phyloP scores from a whole-genome alignment of 495 filamentous ascomycete species.

The Aspergillus campestris region DNA sequence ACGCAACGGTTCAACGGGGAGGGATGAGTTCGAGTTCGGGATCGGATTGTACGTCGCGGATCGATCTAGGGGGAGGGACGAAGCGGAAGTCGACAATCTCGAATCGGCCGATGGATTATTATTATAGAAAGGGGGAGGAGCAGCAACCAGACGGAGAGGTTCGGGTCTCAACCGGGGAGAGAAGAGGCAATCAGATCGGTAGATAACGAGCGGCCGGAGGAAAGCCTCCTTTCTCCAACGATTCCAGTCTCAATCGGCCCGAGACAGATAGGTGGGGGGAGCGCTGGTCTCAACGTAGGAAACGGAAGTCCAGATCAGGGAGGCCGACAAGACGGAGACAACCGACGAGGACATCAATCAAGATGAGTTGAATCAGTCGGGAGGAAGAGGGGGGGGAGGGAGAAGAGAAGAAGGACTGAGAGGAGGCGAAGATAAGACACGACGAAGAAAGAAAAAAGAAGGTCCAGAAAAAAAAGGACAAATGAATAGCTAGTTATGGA shows the following conservation, averaged over 20 bases:
- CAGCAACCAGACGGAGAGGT: constrained; percentile 5
- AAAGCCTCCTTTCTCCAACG: constrained; percentile 40
- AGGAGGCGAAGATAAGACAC: constrained; percentile 2
- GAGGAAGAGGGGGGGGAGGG: constrained; percentile 13
- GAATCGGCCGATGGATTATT: background rate
- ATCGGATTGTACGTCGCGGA: no score
- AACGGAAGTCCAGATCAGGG: constrained; percentile 21
- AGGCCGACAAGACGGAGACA: constrained; percentile 9
- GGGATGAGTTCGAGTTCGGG: no score
- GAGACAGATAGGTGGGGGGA: constrained; percentile 16
- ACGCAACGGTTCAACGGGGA: no score
- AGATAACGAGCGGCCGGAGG: constrained; percentile 44
- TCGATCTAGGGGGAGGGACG: no score
- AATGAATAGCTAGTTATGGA: no score
- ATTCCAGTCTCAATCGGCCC: constrained; percentile 26
- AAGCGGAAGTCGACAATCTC: no score
- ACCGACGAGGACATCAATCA: constrained; percentile 21
- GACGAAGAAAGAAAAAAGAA: no score
- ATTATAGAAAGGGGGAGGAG: constrained; percentile 5
- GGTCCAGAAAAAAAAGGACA: constrained; percentile 6
- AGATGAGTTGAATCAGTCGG: constrained; percentile 10
- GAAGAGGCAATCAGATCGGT: constrained; percentile 15
- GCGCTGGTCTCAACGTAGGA: constrained; percentile 23
- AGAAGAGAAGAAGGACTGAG: constrained; percentile 17
- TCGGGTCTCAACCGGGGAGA: background rate